Percentiles rank a stretch among this genome's conserved stretches.
Evolutionary conservation across 176 grass and related monocot genomes (phyloP).

Genomic region (Rhynchospora pubera): DNA sequence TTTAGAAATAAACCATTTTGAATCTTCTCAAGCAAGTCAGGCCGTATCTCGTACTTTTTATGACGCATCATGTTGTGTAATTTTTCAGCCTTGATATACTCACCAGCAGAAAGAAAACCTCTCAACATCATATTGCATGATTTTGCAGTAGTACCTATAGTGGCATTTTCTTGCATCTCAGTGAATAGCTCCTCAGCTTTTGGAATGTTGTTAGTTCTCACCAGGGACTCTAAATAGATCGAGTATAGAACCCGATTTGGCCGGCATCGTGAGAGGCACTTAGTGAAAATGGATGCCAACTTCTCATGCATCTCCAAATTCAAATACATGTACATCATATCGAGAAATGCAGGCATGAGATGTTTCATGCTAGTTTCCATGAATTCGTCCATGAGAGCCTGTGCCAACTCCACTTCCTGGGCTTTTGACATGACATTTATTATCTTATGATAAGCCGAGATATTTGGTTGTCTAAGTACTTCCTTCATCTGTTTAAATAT

Average conservation of each 20-base stretch:
- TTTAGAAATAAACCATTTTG: constrained; percentile 45
- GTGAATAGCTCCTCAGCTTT: constrained; percentile 74
- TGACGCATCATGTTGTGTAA: constrained; percentile 76
- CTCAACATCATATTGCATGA: constrained; percentile 78
- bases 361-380: constrained; percentile 64
- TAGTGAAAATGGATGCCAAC: constrained; percentile 50
- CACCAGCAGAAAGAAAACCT: constrained; percentile 56
- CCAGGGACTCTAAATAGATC: constrained; percentile 76
- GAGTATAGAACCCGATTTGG: constrained; percentile 70
- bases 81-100: constrained; percentile 73
- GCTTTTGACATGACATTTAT: constrained; percentile 73
- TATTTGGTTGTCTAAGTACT: constrained; percentile 40
- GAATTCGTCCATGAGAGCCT: constrained; percentile 71
- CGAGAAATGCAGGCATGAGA: constrained; percentile 83
- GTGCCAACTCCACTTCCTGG: constrained; percentile 40
- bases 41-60: constrained; percentile 71
- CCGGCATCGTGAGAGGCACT: constrained; percentile 57
- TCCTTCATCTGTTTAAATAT: constrained; percentile 85
- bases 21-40: constrained; percentile 60
- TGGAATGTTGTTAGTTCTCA: constrained; percentile 44
- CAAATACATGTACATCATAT: constrained; percentile 70
- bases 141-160: constrained; percentile 69
- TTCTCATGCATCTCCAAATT: constrained; percentile 82
- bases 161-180: constrained; percentile 74
- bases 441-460: constrained; percentile 89